Percentiles rank a stretch among this genome's conserved stretches.
Evolutionary conservation across 352 stramenopile genomes (phyloP).

Genomic region (Globisporangium middletonii): DNA sequence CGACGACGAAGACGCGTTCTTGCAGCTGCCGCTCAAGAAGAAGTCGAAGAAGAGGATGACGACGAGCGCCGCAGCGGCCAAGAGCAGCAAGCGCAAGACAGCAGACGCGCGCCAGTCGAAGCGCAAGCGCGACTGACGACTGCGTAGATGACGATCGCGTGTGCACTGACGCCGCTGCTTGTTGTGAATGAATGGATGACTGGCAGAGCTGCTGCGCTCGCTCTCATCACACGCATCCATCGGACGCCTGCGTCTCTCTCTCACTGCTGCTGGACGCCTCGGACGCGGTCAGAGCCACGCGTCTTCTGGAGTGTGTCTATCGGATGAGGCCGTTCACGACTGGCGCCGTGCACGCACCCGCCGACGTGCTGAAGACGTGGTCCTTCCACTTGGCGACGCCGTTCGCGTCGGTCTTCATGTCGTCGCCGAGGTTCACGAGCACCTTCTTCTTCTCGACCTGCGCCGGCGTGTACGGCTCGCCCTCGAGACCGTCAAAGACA

Average conservation of each 20-base stretch:
- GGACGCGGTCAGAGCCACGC: not conserved
- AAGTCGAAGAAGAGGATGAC: slow-evolving; percentile 25
- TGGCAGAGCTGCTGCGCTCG: too few species aligned
- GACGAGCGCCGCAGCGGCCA: slow-evolving; percentile 8
- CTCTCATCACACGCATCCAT: too few species aligned
- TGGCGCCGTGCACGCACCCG: slow-evolving; percentile 63
- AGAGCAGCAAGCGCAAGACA: slow-evolving; percentile 1
- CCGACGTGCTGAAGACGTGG: slow-evolving; percentile 68
- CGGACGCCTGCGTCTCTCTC: too few species aligned
- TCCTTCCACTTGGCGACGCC: slow-evolving; percentile 83
- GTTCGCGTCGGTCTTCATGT: slow-evolving; percentile 77
- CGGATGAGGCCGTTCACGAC: slow-evolving; percentile 72
- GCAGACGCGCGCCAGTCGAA: slow-evolving; percentile 18
- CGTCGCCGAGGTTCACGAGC: slow-evolving; percentile 61
- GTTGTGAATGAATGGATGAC: too few species aligned
- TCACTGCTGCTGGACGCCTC: not conserved
- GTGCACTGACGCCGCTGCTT: too few species aligned
- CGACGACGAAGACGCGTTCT: slow-evolving; percentile 19
- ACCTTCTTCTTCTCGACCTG: slow-evolving; percentile 91
- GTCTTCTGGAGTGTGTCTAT: slow-evolving; percentile 27
- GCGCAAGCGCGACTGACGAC: slow-evolving; percentile 26
- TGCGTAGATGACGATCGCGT: too few species aligned
- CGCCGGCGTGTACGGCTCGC: slow-evolving; percentile 70
- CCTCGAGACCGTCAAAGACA: slow-evolving; percentile 54
- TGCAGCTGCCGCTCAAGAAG: slow-evolving; percentile 44